Evolutionary conservation across 352 stramenopile species (phyloP).

Genomic region (Globisporangium paroecandrum): DNA sequence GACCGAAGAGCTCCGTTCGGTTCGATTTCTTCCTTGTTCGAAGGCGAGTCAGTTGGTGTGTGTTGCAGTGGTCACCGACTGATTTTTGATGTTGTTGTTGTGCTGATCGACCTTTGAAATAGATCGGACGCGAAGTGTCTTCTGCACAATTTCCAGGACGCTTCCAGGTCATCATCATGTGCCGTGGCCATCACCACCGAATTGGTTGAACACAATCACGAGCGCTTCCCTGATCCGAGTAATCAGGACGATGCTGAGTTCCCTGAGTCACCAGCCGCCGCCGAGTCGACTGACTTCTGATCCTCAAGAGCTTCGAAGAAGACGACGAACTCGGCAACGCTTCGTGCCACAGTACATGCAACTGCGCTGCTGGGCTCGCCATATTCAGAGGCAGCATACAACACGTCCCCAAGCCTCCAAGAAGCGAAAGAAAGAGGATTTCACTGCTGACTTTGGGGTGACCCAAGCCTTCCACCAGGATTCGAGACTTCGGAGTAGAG

Average conservation of each 20-base stretch:
- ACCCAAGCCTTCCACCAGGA: neutral
- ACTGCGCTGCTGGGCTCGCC: neutral
- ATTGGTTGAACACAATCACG: neutral
- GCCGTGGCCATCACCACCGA: neutral
- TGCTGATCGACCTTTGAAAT: neutral
- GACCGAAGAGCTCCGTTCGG: too few relatives aligned
- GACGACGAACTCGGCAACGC: neutral
- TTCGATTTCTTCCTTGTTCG: neutral
- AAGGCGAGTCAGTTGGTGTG: neutral
- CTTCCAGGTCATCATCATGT: neutral
- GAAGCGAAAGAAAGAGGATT: neutral
- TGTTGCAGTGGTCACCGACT: neutral
- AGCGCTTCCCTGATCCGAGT: neutral
- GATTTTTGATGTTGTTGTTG: neutral
- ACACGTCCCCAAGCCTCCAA: neutral
- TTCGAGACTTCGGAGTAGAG: neutral
- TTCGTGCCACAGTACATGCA: neutral
- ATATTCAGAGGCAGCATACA: neutral
- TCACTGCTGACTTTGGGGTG: neutral
- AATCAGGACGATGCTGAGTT: neutral
- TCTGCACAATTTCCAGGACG: neutral
- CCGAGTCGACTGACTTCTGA: neutral
- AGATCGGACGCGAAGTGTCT: neutral
- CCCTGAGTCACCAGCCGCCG: neutral
- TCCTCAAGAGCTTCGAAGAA: neutral